A percentile compares a stretch with the other conserved stretches of the same genome.
These are phyloP conservation scores for Ceratocystis cacaofunesta DNA, from an alignment of 2,329 filamentous ascomycete species.

Conservation along the genomic window DNA sequence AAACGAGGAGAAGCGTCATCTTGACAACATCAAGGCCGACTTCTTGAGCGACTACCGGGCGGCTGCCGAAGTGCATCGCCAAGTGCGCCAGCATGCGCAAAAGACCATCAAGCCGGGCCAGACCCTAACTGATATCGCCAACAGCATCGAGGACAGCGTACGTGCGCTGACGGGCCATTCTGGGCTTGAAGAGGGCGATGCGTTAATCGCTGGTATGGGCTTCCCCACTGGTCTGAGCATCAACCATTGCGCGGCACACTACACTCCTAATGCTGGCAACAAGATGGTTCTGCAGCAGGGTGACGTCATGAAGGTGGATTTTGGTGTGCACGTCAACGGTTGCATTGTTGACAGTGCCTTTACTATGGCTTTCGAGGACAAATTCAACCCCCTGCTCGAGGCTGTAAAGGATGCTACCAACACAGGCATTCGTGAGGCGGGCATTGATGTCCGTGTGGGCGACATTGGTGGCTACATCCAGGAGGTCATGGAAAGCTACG, in stretches of 20 bases:
- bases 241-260: conserved; percentile 67
- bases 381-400: conserved; percentile 58
- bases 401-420: conserved; percentile 66
- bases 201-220: conserved; percentile 58
- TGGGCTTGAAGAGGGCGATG: conserved; percentile 58
- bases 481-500: conserved; percentile 65
- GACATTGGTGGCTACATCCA: conserved; percentile 59
- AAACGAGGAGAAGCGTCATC: conserved; percentile 67
- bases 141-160: conserved; percentile 67
- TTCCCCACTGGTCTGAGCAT: conserved; percentile 67
- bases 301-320: conserved; percentile 73
- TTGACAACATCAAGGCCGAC: conserved; percentile 62
- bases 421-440: conserved; percentile 69
- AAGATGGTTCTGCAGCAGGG: conserved; percentile 57
- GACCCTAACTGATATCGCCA: conserved; percentile 58
- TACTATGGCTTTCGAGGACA: conserved; percentile 59
- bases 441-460: conserved; percentile 62
- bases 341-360: conserved; percentile 72
- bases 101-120: conserved; percentile 62
- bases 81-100: conserved; percentile 64
- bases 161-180: conserved; percentile 55
- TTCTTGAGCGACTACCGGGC: conserved; percentile 62
- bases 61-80: conserved; percentile 60
- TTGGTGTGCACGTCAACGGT: conserved; percentile 67
- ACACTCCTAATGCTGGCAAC: conserved; percentile 64